phyloP scores from a whole-genome alignment of 805 yeast species.

The Kuraishia hungarica region DNA sequence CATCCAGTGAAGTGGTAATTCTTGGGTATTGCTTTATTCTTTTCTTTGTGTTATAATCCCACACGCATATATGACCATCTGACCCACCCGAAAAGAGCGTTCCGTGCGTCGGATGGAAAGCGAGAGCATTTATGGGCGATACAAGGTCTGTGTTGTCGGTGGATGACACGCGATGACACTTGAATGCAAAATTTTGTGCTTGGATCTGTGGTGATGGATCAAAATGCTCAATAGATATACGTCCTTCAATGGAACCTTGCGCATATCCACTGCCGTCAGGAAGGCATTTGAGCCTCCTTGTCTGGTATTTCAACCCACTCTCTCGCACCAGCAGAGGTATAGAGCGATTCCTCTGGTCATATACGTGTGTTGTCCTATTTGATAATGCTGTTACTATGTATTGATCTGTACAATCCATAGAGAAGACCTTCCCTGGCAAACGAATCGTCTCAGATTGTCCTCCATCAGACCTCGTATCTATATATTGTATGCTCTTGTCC shows the following conservation, averaged over 20 bases:
- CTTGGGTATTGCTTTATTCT: slow-evolving; percentile 14
- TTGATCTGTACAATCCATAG: slow-evolving; percentile 47
- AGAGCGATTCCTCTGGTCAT: slow-evolving; percentile 39
- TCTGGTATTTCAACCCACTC: slow-evolving; percentile 60
- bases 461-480: slow-evolving; percentile 30
- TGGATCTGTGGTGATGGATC: slow-evolving; percentile 35
- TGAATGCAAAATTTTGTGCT: slow-evolving; percentile 60
- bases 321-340: slow-evolving; percentile 44
- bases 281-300: slow-evolving; percentile 44
- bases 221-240: slow-evolving; percentile 67
- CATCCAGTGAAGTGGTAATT: slow-evolving; percentile 1
- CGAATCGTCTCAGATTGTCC: slow-evolving; percentile 9
- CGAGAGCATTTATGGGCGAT: slow-evolving; percentile 49
- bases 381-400: slow-evolving; percentile 47
- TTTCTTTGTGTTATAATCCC: slow-evolving; percentile 22
- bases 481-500: slow-evolving; percentile 42
- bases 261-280: slow-evolving; percentile 55
- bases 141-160: slow-evolving; percentile 39
- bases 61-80: slow-evolving; percentile 20
- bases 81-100: slow-evolving; percentile 26
- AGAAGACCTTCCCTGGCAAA: slow-evolving; percentile 43
- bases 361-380: slow-evolving; percentile 43
- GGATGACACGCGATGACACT: slow-evolving; percentile 58
- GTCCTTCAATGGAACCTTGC: slow-evolving; percentile 70
- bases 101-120: slow-evolving; percentile 27